These are phyloP conservation scores for Inga leiocalycina DNA, from an alignment of 306 rosid species.

Conservation along the genomic window DNA sequence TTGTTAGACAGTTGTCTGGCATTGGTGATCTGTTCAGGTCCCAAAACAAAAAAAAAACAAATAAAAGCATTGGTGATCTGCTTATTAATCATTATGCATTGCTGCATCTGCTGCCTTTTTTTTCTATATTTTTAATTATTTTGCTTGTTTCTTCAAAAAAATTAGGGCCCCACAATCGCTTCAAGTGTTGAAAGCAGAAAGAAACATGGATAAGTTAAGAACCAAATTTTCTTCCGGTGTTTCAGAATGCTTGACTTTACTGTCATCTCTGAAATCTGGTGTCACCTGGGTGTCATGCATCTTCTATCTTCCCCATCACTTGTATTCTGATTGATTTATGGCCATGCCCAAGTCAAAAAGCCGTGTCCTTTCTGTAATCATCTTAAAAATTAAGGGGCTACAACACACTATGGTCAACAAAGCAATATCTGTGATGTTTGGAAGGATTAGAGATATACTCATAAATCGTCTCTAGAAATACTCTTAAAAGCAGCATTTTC, in stretches of 20 bases:
- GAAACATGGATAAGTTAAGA: too few species aligned
- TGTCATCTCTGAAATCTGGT: neutral
- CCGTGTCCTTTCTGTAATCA: neutral
- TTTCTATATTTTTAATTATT: neutral
- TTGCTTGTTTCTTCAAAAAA: neutral
- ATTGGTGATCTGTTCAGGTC: neutral
- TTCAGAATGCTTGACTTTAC: neutral
- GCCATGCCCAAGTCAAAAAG: neutral
- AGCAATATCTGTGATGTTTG: too few species aligned
- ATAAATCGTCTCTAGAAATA: too few species aligned
- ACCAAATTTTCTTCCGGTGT: neutral
- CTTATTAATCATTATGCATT: neutral
- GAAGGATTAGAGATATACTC: too few species aligned
- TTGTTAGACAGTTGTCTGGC: constrained; percentile 9
- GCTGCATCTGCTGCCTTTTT: neutral
- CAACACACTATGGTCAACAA: too few species aligned
- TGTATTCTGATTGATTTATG: neutral
- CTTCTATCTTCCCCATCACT: neutral
- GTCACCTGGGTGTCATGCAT: neutral
- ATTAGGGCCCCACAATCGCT: neutral
- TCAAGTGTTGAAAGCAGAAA: neutral
- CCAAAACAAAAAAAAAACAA: neutral
- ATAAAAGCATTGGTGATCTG: neutral
- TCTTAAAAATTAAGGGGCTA: neutral
- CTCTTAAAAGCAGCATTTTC: too few species aligned